Evolutionary conservation across 257 asterid species (phyloP), one percentile per base, ranked within the genome.

Genomic region (Ajuga chamaepitys): DNA sequence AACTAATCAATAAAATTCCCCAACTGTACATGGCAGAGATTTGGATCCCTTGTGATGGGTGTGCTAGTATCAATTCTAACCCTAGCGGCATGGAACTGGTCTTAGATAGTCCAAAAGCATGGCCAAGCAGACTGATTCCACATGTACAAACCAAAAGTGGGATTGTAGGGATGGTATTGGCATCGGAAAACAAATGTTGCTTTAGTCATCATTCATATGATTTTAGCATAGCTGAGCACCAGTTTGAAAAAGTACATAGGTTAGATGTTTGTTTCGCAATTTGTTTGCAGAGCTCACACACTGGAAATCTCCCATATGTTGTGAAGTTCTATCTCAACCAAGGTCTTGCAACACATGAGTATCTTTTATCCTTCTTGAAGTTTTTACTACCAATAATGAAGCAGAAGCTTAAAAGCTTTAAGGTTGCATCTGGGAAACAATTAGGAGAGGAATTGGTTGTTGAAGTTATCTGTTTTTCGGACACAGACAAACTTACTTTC

Each of bases 231-330:
- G 25, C 16, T 4, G 69, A 70, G 47, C 40, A 58, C 17, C 56
- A 47, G 14, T 40, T 11, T 21, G 62, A 44, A 24, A 42, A 25
- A 54, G 11, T 6, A 4, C 21, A 7, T 0, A 32, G 67, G 18
- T n/a, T 20, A 0, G 44, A 47, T 8, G 21, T 22, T n/a, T 69
- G 74, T 21, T 67, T 67, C 20, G 66, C 58, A 9, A 45, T 67
- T 13, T 57, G 74, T 16, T 69, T 69, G 32, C 60, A 35, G 14
- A 58, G 74, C 37, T 58, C 68, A 46, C 22, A 20, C 32, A 68
- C 44, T 4, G 42, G 66, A 0, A 12, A 68, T 17, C 42, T 32
- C 22, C 16, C 44, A 6, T 68, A 68, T 45, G 21, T 58, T 22
- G 0, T 57, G 0, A 28, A 68, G 58, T 57, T 45, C 51, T 68